Evolutionary conservation across 2,329 filamentous ascomycete genomes (phyloP).

Genomic region (Hortaea werneckii): DNA sequence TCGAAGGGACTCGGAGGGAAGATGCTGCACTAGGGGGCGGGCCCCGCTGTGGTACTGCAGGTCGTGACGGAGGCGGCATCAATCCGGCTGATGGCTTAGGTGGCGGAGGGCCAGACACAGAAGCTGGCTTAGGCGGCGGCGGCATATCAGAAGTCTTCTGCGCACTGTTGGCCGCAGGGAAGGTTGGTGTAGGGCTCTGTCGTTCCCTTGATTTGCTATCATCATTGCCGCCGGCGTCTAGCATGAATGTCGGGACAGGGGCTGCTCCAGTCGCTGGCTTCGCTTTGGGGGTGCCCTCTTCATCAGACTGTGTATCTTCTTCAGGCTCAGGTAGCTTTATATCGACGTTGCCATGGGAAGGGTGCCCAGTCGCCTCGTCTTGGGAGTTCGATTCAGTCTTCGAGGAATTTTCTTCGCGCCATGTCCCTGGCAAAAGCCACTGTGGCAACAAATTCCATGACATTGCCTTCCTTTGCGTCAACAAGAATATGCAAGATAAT

Average conservation of each 20-base stretch:
- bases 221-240: conserved; percentile 22
- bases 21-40: conserved; percentile 22
- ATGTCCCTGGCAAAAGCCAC: conserved; percentile 15
- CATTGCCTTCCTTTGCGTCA: conserved; percentile 4
- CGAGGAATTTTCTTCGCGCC: background rate
- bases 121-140: conserved; percentile 23
- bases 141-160: conserved; percentile 34
- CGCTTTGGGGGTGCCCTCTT: conserved; percentile 22
- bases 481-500: background rate
- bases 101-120: conserved; percentile 10
- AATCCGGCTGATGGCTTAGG: conserved; percentile 13
- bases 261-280: conserved; percentile 3
- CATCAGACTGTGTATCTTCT: background rate
- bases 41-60: conserved; percentile 3
- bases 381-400: background rate
- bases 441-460: conserved; percentile 23
- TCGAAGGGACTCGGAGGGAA: conserved; percentile 32
- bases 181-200: conserved; percentile 14
- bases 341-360: background rate
- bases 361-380: background rate
- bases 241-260: conserved; percentile 18
- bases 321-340: conserved; percentile 3
- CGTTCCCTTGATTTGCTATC: conserved; percentile 18
- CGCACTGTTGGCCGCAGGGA: conserved; percentile 37
- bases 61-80: conserved; percentile 21